Evolutionary conservation across 345 rosid genomes (phyloP).

Genomic region (Moricandia arvensis): DNA sequence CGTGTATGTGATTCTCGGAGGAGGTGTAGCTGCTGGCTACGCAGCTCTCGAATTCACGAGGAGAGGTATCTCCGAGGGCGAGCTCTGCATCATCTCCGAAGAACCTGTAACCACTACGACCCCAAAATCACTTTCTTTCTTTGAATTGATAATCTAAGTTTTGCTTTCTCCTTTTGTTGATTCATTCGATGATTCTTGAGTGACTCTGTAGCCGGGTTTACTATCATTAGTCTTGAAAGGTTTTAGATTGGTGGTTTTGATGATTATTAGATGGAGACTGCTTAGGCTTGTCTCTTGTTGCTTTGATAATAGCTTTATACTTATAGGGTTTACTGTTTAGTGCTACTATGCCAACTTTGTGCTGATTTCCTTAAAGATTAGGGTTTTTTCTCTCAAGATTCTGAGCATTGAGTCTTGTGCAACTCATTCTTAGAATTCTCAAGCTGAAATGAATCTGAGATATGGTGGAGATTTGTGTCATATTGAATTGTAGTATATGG

Average conservation of each 20-base stretch:
- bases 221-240: neutral
- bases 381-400: neutral
- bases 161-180: neutral
- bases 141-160: no score
- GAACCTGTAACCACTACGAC: slow-evolving; percentile 60
- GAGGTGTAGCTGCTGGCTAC: slow-evolving; percentile 96
- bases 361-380: neutral
- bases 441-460: neutral
- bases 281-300: neutral
- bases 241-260: neutral
- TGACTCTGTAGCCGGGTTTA: neutral
- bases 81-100: slow-evolving; percentile 91
- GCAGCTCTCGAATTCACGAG: slow-evolving; percentile 93
- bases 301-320: neutral
- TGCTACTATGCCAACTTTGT: neutral
- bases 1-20: slow-evolving; percentile 90
- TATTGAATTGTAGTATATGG: neutral
- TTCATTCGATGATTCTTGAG: slow-evolving; percentile 1
- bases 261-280: neutral
- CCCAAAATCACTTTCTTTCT: neutral
- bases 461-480: neutral
- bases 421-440: neutral
- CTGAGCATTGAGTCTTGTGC: neutral
- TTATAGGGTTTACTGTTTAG: neutral
- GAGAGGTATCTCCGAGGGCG: slow-evolving; percentile 72